Percentiles rank a stretch among this genome's conserved stretches.
Conservation (phyloP, 345 rosid genomes). For the Eucalyptus decipiens region DNA sequence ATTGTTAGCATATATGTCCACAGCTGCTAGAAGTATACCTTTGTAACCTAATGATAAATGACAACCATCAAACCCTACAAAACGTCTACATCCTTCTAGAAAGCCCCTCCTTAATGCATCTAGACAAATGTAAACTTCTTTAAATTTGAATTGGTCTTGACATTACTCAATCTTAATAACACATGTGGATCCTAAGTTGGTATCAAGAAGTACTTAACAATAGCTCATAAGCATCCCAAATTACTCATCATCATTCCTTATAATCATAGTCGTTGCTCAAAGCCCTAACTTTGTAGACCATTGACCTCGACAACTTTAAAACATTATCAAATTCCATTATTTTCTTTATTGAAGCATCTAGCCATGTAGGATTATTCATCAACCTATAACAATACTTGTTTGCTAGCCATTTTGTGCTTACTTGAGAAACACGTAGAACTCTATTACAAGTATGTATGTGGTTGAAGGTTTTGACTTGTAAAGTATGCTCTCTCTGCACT, state of each 20-base stretch:
- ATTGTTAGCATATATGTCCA: neutral
- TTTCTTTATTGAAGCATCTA: neutral
- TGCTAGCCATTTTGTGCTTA: neutral
- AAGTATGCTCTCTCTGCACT: neutral
- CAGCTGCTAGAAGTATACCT: neutral
- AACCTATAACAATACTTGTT: neutral
- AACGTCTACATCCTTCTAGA: neutral
- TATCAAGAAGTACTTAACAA: neutral
- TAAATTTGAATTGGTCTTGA: neutral
- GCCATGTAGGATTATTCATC: neutral
- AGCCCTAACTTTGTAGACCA: neutral
- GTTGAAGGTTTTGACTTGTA: neutral
- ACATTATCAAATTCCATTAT: neutral
- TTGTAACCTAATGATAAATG: neutral
- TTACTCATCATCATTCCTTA: neutral
- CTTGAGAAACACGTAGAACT: neutral
- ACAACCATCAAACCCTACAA: neutral
- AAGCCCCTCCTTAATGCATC: neutral
- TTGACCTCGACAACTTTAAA: neutral
- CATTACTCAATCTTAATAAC: neutral
- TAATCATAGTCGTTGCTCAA: neutral
- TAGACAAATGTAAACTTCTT: neutral
- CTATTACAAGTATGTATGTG: neutral
- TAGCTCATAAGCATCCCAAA: neutral
- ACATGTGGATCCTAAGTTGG: neutral